Base-by-base conservation (phyloP, 2,329 filamentous ascomycete genomes). In the Ophiostoma sp. region DNA sequence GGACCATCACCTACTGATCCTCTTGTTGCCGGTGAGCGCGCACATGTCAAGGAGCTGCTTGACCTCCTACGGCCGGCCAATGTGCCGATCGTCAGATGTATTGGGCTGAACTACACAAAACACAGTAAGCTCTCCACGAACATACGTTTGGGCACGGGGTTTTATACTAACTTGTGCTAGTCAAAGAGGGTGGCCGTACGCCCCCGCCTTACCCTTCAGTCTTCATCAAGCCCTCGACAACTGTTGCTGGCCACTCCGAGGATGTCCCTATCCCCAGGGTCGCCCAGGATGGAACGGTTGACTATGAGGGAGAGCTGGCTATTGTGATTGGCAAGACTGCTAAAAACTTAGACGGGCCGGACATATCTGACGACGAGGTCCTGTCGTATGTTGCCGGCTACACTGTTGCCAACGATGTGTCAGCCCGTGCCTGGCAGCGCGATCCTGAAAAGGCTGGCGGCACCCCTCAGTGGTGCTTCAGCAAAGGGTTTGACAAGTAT, bases 51-150 rank as follows among this genome's bases (percentile, higher is more conserved):
- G 27, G 79, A 78, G 68, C 76, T 88, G 0, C 79, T 89, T 0
- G 83, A 84, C 0, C 86, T 86, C 0, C 75, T 89, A 41, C 79
- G 81, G 0, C 77, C 76, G 11, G 76, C 77, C 2, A 84, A 87
- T 68, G 83, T 88, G 0, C 83, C 85, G 0, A 85, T 87, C 62
- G 74, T 89, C 3, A 78, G 85, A 27, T 89, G 86, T 73, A 82
- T 88, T 15, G 87, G 86, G 0, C 75, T 89, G 36, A 88, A 89
- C 74, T 88, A 88, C 73, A 81, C 82, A 54, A 87, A 84, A 69
- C 86, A 89, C 73, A 85, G 17, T 64, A 64, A 20, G 60, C 17
- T 64, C 13, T 33, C 17, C 7, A 57, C 13, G 15, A 27, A 13
- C 39, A 41, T 2, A 13, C 11, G 3, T 36, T 23, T 1, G 10